Evolutionary conservation across 768 basidiomycete species (phyloP).

Genomic region (Suillus cothurnatus): DNA sequence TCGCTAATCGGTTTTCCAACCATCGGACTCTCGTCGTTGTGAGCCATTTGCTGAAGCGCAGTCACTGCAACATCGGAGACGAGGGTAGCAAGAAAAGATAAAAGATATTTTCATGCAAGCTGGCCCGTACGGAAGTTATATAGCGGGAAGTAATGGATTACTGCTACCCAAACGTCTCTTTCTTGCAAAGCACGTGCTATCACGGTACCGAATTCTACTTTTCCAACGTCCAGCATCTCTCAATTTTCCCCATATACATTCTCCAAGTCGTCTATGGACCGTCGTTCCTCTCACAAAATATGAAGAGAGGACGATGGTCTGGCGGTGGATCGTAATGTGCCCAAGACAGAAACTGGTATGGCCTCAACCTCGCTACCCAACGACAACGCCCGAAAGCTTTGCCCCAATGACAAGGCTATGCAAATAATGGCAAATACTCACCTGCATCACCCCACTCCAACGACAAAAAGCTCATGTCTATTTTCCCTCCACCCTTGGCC

Average conservation of each 20-base stretch:
- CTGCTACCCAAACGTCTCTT: constrained; percentile 74
- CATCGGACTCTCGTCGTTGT: constrained; percentile 73
- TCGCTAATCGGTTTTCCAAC: constrained; percentile 69
- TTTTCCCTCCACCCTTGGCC: constrained; percentile 64
- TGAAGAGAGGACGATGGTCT: constrained; percentile 57
- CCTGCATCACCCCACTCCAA: not conserved
- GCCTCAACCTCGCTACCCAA: too few relatives aligned
- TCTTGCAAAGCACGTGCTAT: constrained; percentile 67
- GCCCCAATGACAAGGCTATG: too few relatives aligned
- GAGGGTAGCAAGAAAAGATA: constrained; percentile 43
- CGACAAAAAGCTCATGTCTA: constrained; percentile 75
- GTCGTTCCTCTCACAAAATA: constrained; percentile 77
- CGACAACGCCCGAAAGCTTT: too few relatives aligned
- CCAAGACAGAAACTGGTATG: not conserved
- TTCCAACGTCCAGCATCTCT: constrained; percentile 31
- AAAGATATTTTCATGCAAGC: constrained; percentile 78
- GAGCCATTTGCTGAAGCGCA: constrained; percentile 14
- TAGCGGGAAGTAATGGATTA: constrained; percentile 82
- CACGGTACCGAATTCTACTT: constrained; percentile 44
- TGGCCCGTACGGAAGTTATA: constrained; percentile 70
- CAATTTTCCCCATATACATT: constrained; percentile 9
- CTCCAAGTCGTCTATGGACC: constrained; percentile 58
- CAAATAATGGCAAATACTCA: too few relatives aligned
- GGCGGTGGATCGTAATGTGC: not conserved
- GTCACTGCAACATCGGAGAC: constrained; percentile 11